Evolutionary conservation across 1,284 basidiomycete genomes (phyloP).

Genomic region (Rhodotorula sp.): DNA sequence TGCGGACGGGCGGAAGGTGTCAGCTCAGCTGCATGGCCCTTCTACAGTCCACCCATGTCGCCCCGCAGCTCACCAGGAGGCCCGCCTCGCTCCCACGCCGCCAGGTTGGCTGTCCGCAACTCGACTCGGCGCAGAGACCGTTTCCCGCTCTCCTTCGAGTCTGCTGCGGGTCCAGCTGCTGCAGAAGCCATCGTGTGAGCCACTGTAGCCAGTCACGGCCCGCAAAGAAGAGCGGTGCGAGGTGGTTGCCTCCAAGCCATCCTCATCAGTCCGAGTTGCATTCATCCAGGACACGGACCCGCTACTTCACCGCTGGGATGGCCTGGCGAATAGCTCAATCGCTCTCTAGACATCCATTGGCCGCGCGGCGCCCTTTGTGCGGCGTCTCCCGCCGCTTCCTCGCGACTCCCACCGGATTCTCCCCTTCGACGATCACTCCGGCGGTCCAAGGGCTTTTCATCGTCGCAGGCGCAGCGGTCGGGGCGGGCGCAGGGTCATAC

Average conservation of each 20-base stretch:
- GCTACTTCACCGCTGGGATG: neutral
- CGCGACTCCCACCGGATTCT: neutral
- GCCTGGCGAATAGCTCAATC: neutral
- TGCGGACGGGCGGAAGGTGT: neutral
- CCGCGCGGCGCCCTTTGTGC: neutral
- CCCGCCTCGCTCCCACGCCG: conserved; percentile 24
- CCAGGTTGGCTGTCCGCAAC: conserved; percentile 12
- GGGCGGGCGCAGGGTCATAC: neutral
- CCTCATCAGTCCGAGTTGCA: neutral
- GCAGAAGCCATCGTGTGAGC: neutral
- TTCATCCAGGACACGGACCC: neutral
- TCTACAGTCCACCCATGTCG: accelerated
- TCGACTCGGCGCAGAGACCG: conserved; percentile 18
- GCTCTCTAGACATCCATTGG: neutral
- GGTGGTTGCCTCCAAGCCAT: neutral
- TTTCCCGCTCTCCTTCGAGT: neutral
- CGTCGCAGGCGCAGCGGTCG: neutral
- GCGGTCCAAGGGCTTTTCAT: neutral
- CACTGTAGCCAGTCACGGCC: neutral
- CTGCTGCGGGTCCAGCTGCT: neutral
- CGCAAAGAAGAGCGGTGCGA: neutral
- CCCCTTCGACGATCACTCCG: neutral
- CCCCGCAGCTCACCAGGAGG: neutral
- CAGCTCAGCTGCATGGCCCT: neutral
- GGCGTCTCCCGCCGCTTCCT: neutral